phyloP scores from a whole-genome alignment of 495 filamentous ascomycete species.

The Pseudoneurospora amorphoporcata region DNA sequence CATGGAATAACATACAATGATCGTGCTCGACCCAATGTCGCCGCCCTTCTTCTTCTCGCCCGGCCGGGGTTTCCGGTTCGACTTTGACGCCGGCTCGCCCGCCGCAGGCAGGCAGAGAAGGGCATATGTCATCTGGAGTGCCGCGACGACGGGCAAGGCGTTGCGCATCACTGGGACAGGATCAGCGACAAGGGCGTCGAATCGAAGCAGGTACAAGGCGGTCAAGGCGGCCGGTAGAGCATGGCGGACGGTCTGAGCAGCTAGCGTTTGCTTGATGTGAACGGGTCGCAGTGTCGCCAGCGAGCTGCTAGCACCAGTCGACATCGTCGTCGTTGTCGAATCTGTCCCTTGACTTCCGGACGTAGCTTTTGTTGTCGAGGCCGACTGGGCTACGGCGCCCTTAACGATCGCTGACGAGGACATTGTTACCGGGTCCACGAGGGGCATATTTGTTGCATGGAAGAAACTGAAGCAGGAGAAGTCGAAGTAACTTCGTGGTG shows the following conservation, averaged over 20 bases:
- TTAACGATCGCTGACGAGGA: slow-evolving; percentile 13
- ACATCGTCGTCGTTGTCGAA: background rate
- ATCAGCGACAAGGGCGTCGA: slow-evolving; percentile 56
- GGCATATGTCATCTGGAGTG: slow-evolving; percentile 58
- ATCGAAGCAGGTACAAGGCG: slow-evolving; percentile 47
- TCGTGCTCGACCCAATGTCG: slow-evolving; percentile 16
- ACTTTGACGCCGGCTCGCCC: slow-evolving; percentile 29
- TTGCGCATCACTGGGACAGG: slow-evolving; percentile 55
- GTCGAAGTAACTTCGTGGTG: background rate
- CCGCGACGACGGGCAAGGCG: slow-evolving; percentile 49
- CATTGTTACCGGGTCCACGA: slow-evolving; percentile 25
- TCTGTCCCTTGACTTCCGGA: background rate
- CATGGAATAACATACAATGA: slow-evolving; percentile 23
- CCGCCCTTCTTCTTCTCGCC: slow-evolving; percentile 31
- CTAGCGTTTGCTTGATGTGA: slow-evolving; percentile 15
- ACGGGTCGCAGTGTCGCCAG: slow-evolving; percentile 21
- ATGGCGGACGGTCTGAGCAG: slow-evolving; percentile 22
- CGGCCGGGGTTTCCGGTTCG: slow-evolving; percentile 25
- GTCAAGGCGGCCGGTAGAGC: slow-evolving; percentile 49
- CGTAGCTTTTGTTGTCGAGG: background rate
- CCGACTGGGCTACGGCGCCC: slow-evolving; percentile 1
- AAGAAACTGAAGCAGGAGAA: background rate
- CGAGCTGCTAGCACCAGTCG: slow-evolving; percentile 12
- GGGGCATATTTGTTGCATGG: slow-evolving; percentile 15
- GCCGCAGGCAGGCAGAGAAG: slow-evolving; percentile 63